Evolutionary conservation across 768 basidiomycete species (phyloP).

Genomic region (Kwoniella heveanensis): DNA sequence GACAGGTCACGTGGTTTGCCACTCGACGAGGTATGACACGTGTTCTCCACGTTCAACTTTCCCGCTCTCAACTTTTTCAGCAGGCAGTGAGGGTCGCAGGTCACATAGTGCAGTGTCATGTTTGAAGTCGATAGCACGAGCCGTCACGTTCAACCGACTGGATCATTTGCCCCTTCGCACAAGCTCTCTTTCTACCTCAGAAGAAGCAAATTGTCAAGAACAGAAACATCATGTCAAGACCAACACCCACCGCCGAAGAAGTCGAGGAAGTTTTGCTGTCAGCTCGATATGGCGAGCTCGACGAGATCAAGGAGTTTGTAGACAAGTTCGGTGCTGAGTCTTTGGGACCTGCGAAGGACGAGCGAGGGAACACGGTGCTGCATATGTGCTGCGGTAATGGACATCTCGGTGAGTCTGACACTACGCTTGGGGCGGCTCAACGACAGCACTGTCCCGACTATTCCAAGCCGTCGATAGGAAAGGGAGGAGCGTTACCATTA

Average conservation of each 20-base stretch:
- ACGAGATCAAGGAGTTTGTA: constrained; percentile 72
- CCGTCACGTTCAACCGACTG: too few relatives aligned
- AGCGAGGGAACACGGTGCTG: constrained; percentile 73
- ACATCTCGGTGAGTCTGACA: constrained; percentile 67
- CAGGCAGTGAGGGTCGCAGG: too few relatives aligned
- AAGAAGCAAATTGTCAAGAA: too few relatives aligned
- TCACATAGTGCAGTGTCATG: neutral
- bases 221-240: constrained; percentile 14
- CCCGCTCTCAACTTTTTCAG: constrained; percentile 1
- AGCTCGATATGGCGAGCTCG: constrained; percentile 84
- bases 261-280: constrained; percentile 74
- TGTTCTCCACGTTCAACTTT: neutral
- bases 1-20: constrained; percentile 7
- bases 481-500: too few relatives aligned
- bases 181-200: too few relatives aligned
- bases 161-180: too few relatives aligned
- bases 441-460: too few relatives aligned
- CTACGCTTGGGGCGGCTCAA: too few relatives aligned
- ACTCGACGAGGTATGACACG: neutral
- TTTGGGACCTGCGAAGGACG: constrained; percentile 64
- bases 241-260: constrained; percentile 54
- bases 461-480: too few relatives aligned
- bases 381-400: constrained; percentile 91
- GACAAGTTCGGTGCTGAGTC: constrained; percentile 62
- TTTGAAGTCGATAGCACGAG: too few relatives aligned